Conservation (phyloP, 2,329 filamentous ascomycete genomes). For the Graphilbum fragrans region DNA sequence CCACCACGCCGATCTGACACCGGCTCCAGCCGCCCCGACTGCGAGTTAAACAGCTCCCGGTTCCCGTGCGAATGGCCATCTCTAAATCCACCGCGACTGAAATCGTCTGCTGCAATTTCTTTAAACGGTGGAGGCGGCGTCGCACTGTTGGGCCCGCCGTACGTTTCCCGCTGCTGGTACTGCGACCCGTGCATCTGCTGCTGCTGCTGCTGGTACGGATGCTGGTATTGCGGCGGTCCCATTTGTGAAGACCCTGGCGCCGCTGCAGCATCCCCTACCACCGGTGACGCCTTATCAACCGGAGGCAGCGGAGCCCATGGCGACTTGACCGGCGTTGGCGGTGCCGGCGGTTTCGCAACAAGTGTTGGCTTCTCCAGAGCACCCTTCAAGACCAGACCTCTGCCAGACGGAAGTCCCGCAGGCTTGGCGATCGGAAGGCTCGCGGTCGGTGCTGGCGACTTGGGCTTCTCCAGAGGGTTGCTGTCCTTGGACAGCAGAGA, state of each 20-base stretch:
- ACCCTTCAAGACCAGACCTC: constrained; percentile 53
- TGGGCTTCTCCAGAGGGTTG: constrained; percentile 27
- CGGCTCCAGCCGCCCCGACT: constrained; percentile 85
- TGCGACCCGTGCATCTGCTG: background rate
- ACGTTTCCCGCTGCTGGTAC: constrained; percentile 37
- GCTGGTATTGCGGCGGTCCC: constrained; percentile 1
- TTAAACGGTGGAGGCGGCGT: constrained; percentile 43
- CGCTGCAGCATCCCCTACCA: constrained; percentile 28
- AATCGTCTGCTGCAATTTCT: constrained; percentile 90
- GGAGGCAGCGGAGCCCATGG: constrained; percentile 85
- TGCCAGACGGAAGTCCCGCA: constrained; percentile 37
- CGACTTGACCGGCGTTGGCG: constrained; percentile 66
- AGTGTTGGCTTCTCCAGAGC: constrained; percentile 59
- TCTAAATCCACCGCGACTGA: constrained; percentile 71
- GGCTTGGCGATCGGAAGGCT: constrained; percentile 31
- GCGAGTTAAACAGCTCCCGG: constrained; percentile 85
- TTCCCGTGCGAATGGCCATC: constrained; percentile 52
- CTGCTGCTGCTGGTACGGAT: constrained; percentile 1
- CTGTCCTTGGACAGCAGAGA: constrained; percentile 12
- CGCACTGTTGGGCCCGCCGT: constrained; percentile 18
- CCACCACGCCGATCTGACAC: constrained; percentile 67
- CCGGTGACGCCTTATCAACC: constrained; percentile 66
- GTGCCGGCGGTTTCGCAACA: constrained; percentile 57
- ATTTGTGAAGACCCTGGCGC: too few relatives aligned
- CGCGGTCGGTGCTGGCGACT: constrained; percentile 24